These are phyloP conservation scores for Yamadazyma akitaensis DNA, from an alignment of 805 yeast genomes.

Conservation along the genomic window DNA sequence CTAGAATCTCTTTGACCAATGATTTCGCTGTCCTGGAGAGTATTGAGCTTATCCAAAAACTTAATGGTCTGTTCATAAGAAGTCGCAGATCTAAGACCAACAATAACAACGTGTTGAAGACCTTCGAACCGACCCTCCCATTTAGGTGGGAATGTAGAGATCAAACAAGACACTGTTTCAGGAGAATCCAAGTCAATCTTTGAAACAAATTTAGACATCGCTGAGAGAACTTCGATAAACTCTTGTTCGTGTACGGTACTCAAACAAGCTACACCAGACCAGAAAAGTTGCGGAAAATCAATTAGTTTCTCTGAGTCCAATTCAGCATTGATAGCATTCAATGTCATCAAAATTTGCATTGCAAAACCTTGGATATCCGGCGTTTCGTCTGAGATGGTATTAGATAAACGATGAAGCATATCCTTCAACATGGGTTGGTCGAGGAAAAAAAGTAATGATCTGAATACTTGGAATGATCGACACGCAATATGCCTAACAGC, in stretches of 20 bases:
- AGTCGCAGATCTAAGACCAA: conserved; percentile 78
- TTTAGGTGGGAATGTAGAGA: conserved; percentile 85
- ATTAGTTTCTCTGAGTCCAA: conserved; percentile 72
- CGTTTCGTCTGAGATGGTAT: conserved; percentile 87
- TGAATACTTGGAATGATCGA: conserved; percentile 87
- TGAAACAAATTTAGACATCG: conserved; percentile 76
- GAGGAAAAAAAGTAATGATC: conserved; percentile 75
- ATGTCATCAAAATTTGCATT: conserved; percentile 94
- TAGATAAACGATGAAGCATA: conserved; percentile 88
- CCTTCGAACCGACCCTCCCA: conserved; percentile 97
- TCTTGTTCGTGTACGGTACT: conserved; percentile 91
- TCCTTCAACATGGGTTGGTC: conserved; percentile 89
- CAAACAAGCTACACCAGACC: conserved; percentile 92
- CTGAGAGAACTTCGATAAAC: conserved; percentile 80
- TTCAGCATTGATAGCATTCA: conserved; percentile 89
- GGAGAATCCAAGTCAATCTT: conserved; percentile 84
- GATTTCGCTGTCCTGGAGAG: conserved; percentile 66
- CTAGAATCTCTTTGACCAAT: conserved; percentile 72
- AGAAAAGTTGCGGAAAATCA: conserved; percentile 88
- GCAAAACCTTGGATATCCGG: conserved; percentile 93
- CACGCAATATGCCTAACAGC: conserved; percentile 97
- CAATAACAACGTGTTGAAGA: conserved; percentile 70
- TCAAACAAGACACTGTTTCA: conserved; percentile 78
- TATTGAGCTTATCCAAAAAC: conserved; percentile 68
- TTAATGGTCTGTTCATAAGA: conserved; percentile 76